Percentiles rank a stretch among this genome's conserved stretches.
Evolutionary conservation across 805 yeast species (phyloP).

Genomic region (Novakomyces olei): DNA sequence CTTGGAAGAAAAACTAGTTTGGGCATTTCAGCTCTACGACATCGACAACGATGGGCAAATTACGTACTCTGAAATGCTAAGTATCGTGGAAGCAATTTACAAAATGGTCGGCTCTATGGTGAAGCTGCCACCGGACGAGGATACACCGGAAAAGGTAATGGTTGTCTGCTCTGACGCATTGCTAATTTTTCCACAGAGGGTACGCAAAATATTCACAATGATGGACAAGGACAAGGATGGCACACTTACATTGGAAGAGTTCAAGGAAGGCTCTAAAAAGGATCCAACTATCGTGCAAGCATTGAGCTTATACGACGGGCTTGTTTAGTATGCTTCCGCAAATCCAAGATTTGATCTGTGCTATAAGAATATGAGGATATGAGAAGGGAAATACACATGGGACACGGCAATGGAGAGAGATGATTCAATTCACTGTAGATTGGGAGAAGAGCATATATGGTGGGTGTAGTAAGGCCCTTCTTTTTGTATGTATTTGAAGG

Average conservation of each 20-base stretch:
- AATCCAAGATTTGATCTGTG: too few relatives aligned
- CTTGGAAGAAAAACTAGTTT: conserved; percentile 57
- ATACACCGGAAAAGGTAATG: conserved; percentile 52
- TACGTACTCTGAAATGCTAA: conserved; percentile 53
- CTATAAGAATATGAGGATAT: too few relatives aligned
- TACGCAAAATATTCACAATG: conserved; percentile 51
- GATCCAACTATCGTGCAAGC: conserved; percentile 12
- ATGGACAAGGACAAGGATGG: conserved; percentile 53
- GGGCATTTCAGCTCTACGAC: conserved; percentile 84
- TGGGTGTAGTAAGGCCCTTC: too few relatives aligned
- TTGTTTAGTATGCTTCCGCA: too few relatives aligned
- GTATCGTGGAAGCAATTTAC: conserved; percentile 63
- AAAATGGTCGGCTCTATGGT: conserved; percentile 94
- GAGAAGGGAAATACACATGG: too few relatives aligned
- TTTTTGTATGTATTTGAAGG: too few relatives aligned
- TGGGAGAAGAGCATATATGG: too few relatives aligned
- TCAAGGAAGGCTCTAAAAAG: conserved; percentile 50
- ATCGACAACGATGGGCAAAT: conserved; percentile 57
- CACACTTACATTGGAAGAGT: conserved; percentile 60
- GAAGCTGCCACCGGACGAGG: conserved; percentile 64
- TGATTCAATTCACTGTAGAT: too few relatives aligned
- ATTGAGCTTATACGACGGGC: conserved; percentile 10
- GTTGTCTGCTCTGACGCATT: not conserved
- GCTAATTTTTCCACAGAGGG: conserved; percentile 22
- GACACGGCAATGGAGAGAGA: too few relatives aligned